Base-by-base conservation (phyloP, 805 yeast genomes). In the Wickerhamiella vanderwaltii region DNA sequence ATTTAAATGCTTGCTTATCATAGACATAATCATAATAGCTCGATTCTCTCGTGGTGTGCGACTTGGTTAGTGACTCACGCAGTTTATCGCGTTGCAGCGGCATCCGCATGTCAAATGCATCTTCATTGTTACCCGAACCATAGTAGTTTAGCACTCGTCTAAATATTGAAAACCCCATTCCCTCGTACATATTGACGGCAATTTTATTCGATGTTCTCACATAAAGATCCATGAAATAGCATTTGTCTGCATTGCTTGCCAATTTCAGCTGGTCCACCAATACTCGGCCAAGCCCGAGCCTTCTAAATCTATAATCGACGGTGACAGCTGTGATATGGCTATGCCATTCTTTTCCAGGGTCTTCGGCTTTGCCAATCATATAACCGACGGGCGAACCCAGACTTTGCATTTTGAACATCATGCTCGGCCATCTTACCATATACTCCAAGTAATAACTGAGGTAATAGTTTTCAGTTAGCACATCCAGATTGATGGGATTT, bases 241-340 rank as follows among this genome's bases (percentile, higher is more conserved):
- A 79, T 1, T 93, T 88, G n/a, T 66, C 71, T n/a, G 73, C 68
- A 47, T 80, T 83, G 0, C 94, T 82, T 35, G 78, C 71, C 32
- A 73, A 69, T 52, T 80, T 86, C 32, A 91, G 63, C 45, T 82
- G 74, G 36, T 72, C 64, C 54, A 95, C 86, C 31, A 91, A 65
- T 45, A 73, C 71, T 6, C 86, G 73, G 1, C 96, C 98, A 29
- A 91, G 64, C 1, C 95, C 94, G 12, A 88, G 68, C 46, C 97
- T 65, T 41, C 99, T 64, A 58, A 79, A 88, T 40, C 75, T 77
- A 9, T 83, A 78, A 45, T 80, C 79, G 1, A 91, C 80, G 0
- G 97, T 86, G 3, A 91, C 95, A 0, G 98, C 97, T 0, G 97
- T 85, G 38, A 91, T 86, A 59, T 91, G 99, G 1, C 94, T 75